Percentiles rank a stretch among this genome's conserved stretches.
phyloP scores from a whole-genome alignment of 2,329 filamentous ascomycete species.

The Sporothrix variecibatus region DNA sequence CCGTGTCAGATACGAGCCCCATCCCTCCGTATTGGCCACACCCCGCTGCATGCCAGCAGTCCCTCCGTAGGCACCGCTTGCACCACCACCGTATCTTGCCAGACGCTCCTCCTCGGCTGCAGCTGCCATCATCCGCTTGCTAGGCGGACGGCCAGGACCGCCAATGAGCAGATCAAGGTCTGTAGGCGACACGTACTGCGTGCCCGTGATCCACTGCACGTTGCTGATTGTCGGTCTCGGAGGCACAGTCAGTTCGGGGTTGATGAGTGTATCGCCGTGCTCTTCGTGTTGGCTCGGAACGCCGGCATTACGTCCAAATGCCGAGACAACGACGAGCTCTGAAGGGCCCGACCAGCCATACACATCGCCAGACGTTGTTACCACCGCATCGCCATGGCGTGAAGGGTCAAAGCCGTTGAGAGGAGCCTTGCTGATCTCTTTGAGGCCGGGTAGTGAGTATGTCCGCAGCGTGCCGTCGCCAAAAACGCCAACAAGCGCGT shows the following conservation, averaged over 20 bases:
- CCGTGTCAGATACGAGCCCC: constrained; percentile 79
- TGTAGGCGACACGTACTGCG: constrained; percentile 81
- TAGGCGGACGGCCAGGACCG: constrained; percentile 82
- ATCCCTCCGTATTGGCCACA: constrained; percentile 56
- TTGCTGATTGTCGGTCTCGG: constrained; percentile 91
- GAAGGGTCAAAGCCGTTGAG: constrained; percentile 73
- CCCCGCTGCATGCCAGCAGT: constrained; percentile 25
- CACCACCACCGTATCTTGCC: constrained; percentile 43
- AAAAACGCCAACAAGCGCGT: constrained; percentile 80
- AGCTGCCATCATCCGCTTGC: constrained; percentile 83
- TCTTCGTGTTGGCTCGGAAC: constrained; percentile 52
- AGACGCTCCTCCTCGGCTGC: constrained; percentile 72
- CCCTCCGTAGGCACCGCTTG: constrained; percentile 37
- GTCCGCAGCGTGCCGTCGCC: constrained; percentile 78
- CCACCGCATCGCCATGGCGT: constrained; percentile 67
- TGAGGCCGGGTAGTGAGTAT: constrained; percentile 83
- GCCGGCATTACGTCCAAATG: constrained; percentile 70
- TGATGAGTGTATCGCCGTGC: constrained; percentile 73
- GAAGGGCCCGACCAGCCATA: constrained; percentile 87
- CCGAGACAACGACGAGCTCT: constrained; percentile 78
- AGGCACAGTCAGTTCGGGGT: constrained; percentile 71
- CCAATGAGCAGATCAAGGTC: constrained; percentile 92
- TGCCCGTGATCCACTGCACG: constrained; percentile 94
- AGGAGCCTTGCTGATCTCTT: constrained; percentile 72
- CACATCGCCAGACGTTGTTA: constrained; percentile 78